Base-by-base conservation (phyloP, 2,329 filamentous ascomycete species). In the Colletotrichum euphorbiae region DNA sequence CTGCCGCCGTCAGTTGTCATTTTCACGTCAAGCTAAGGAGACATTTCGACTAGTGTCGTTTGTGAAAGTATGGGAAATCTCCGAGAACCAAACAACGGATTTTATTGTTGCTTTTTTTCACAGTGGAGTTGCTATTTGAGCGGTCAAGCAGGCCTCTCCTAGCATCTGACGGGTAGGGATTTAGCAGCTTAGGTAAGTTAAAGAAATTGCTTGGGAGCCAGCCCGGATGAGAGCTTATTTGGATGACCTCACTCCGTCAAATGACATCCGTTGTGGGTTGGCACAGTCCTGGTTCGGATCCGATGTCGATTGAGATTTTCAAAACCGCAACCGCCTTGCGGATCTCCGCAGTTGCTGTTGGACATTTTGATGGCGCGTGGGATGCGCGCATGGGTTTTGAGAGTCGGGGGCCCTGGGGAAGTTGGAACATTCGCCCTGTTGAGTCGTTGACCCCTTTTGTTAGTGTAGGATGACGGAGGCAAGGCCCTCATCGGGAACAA, bases 171-270 rank as follows among this genome's bases (percentile, higher is more conserved):
- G 6, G 6, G 28, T 28, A 8, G 7, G 7, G 7, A 7, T 8
- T 28, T 28, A 21, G 9, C 7, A 48, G 13, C 42, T 40, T 4
- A 31, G 1, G 5, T 40, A 24, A 11, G 13, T n/a, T 5, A 56
- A 15, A 17, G 12, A 43, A 42, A 42, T 28, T 36, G 33, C 21
- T 42, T 8, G 15, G 28, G 45, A 60, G 55, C 15, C 7, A 31
- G 46, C 46, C 6, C 1, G 28, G 7, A 50, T 62, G 63, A 56
- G 63, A 56, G 50, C 63, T 67, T 67, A 19, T 59, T 12, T 9
- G 11, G 36, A 64, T 52, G 36, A 48, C 38, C 31, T 55, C 56
- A 48, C 55, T 31, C 58, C 38, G n/a, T 4, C 33, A 42, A 64
- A 50, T 50, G 24, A n/a, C n/a, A n/a, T n/a, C n/a, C n/a, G n/a